Conservation (phyloP, 2,329 filamentous ascomycete species). For the Monilinia vaccinii-corymbosi region DNA sequence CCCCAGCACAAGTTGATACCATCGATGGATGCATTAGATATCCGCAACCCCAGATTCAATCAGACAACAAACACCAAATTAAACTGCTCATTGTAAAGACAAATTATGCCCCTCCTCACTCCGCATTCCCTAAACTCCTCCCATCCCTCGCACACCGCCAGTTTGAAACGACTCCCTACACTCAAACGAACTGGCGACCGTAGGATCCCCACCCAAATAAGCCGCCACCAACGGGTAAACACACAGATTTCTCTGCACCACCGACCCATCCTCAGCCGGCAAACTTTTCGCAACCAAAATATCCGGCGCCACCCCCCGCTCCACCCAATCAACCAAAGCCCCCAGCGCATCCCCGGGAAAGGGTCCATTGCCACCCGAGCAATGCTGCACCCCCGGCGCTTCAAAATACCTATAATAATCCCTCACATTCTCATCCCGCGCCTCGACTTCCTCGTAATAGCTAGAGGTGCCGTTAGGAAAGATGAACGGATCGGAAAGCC, state of each 20-base stretch:
- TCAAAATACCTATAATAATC: slow-evolving; percentile 30
- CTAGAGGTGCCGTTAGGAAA: slow-evolving; percentile 11
- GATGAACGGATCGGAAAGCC: slow-evolving; percentile 13
- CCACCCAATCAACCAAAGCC: slow-evolving; percentile 27
- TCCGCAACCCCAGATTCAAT: no score
- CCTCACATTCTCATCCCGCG: slow-evolving; percentile 12
- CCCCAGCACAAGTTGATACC: no score
- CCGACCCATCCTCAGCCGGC: neutral
- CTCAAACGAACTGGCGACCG: neutral
- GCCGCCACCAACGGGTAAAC: neutral
- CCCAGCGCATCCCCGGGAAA: slow-evolving; percentile 20
- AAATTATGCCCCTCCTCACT: no score
- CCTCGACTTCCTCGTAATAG: slow-evolving; percentile 23
- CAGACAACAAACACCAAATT: no score
- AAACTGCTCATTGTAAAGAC: no score
- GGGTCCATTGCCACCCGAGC: slow-evolving; percentile 22
- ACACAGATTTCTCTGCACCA: neutral
- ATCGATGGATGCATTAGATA: no score
- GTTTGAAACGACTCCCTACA: neutral
- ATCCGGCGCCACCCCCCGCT: slow-evolving; percentile 27
- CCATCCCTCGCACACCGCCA: no score
- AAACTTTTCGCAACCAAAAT: neutral
- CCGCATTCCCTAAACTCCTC: no score
- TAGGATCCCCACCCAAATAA: neutral
- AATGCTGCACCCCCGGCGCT: slow-evolving; percentile 30